Percentiles rank a stretch among this genome's conserved stretches.
Conservation (phyloP, 2,329 filamentous ascomycete species). For the Cercospora janseana region DNA sequence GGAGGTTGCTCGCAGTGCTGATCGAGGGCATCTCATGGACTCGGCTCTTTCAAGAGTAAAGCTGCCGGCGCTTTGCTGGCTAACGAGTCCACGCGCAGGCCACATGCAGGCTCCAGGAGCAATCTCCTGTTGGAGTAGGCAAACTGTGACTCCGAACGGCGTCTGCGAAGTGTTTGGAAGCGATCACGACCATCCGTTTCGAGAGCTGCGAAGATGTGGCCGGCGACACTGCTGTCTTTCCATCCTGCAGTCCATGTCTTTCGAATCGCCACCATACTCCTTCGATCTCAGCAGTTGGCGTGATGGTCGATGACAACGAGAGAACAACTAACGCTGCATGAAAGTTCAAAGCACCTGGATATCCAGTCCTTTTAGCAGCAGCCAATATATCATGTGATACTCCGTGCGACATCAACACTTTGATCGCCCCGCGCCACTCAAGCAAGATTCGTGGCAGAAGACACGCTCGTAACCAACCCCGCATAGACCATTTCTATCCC, state of each 20-base stretch:
- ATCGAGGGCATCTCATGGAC: background rate
- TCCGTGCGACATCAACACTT: too few species aligned
- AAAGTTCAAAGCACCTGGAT: background rate
- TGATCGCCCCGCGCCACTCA: too few species aligned
- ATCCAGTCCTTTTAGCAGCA: too few species aligned
- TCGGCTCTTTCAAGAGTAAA: conserved; percentile 2
- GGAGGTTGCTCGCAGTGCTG: background rate
- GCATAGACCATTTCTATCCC: too few species aligned
- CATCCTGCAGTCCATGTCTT: conserved; percentile 9
- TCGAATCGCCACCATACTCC: conserved; percentile 13
- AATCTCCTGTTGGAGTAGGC: too few species aligned
- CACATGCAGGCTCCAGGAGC: too few species aligned
- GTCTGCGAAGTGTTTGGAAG: background rate
- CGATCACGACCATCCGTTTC: conserved; percentile 6
- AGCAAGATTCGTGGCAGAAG: too few species aligned
- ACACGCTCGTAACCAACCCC: too few species aligned
- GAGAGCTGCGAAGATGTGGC: conserved; percentile 5
- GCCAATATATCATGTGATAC: too few species aligned
- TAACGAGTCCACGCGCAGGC: background rate
- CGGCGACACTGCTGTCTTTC: conserved; percentile 9
- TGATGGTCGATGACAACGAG: conserved; percentile 11
- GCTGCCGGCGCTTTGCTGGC: conserved; percentile 1
- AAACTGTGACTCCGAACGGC: too few species aligned
- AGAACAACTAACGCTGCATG: background rate
- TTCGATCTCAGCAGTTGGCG: conserved; percentile 9